Conservation (phyloP, 306 rosid species). For the Pterocarpus macrocarpus region DNA sequence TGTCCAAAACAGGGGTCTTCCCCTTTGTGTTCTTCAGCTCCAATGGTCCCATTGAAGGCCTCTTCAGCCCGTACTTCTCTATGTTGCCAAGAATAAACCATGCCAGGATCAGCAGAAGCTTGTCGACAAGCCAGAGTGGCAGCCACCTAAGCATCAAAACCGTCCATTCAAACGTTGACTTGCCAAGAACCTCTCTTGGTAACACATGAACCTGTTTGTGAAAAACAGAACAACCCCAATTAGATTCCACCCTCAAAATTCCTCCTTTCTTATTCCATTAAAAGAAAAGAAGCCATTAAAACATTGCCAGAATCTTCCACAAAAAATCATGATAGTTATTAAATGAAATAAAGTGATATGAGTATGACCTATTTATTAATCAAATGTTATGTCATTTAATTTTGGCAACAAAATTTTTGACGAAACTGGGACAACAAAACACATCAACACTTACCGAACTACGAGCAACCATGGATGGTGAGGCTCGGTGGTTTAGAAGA, state of each 20-base stretch:
- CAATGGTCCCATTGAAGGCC: constrained; percentile 80
- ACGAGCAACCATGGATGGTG: constrained; percentile 81
- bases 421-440: too few species aligned
- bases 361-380: not conserved
- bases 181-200: constrained; percentile 81
- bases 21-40: constrained; percentile 78
- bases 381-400: too few species aligned
- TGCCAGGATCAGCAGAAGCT: constrained; percentile 64
- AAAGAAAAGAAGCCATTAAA: too few species aligned
- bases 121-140: constrained; percentile 86
- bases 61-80: constrained; percentile 75
- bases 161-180: constrained; percentile 82
- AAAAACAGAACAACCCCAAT: constrained; percentile 57
- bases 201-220: constrained; percentile 76
- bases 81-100: constrained; percentile 76
- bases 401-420: too few species aligned
- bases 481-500: constrained; percentile 81
- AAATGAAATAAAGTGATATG: not conserved
- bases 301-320: too few species aligned
- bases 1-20: constrained; percentile 90
- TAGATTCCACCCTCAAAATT: constrained; percentile 38
- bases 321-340: not conserved
- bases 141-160: constrained; percentile 75
- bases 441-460: constrained; percentile 65
- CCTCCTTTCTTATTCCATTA: not conserved